Percentiles rank a stretch among this genome's conserved stretches.
phyloP scores from a whole-genome alignment of 805 yeast species.

The Suhomyces pyralidae region DNA sequence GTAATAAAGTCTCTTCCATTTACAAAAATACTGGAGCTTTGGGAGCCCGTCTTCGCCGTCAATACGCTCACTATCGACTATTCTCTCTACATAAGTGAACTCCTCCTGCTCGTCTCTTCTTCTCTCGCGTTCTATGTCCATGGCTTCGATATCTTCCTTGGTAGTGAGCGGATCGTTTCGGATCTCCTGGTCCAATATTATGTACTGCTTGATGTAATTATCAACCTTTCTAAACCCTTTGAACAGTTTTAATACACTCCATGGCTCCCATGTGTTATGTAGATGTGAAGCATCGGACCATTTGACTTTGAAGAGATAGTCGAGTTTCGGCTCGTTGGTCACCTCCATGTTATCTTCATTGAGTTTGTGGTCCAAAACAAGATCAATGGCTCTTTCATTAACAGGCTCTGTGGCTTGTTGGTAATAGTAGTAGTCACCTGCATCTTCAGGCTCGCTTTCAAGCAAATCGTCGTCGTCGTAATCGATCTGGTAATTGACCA shows the following conservation, averaged over 20 bases:
- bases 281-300: slow-evolving; percentile 88
- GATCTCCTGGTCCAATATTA: slow-evolving; percentile 70
- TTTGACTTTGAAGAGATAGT: slow-evolving; percentile 63
- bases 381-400: slow-evolving; percentile 34
- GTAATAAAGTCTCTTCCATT: slow-evolving; percentile 90
- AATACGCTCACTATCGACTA: slow-evolving; percentile 79
- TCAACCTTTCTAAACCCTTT: slow-evolving; percentile 86
- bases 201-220: slow-evolving; percentile 78
- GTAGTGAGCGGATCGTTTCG: slow-evolving; percentile 80
- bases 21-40: slow-evolving; percentile 76
- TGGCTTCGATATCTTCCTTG: slow-evolving; percentile 86
- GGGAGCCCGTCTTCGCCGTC: slow-evolving; percentile 61
- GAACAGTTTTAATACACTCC: slow-evolving; percentile 45
- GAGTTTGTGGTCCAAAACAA: slow-evolving; percentile 40
- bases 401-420: slow-evolving; percentile 31
- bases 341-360: slow-evolving; percentile 35
- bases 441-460: slow-evolving; percentile 32
- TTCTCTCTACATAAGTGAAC: slow-evolving; percentile 82
- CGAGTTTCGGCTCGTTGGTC: slow-evolving; percentile 55
- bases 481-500: slow-evolving; percentile 77
- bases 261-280: slow-evolving; percentile 93
- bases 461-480: slow-evolving; percentile 56
- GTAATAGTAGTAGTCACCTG: slow-evolving; percentile 32
- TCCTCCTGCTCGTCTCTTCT: slow-evolving; percentile 80
- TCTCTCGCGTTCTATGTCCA: slow-evolving; percentile 88